These are phyloP conservation scores for Phytopythium cucurbitacearum DNA, from an alignment of 352 stramenopile genomes.

Conservation along the genomic window DNA sequence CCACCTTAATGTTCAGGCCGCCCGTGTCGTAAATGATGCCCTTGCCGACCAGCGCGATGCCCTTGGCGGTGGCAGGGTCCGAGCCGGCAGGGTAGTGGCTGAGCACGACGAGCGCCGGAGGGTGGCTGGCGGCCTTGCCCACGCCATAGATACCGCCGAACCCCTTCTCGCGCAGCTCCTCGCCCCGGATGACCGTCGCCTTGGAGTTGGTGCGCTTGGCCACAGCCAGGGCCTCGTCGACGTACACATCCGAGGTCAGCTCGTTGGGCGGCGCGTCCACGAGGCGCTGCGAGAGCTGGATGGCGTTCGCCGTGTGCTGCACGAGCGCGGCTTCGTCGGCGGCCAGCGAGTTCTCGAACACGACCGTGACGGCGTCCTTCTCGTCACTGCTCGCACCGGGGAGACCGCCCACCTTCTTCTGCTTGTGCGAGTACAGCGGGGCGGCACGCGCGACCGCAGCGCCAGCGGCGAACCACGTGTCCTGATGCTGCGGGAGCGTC, in stretches of 20 bases:
- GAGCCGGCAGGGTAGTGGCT: conserved; percentile 59
- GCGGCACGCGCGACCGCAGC: conserved; percentile 45
- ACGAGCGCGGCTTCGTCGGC: conserved; percentile 25
- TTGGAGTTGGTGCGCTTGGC: conserved; percentile 59
- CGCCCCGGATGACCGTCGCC: conserved; percentile 83
- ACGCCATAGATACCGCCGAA: conserved; percentile 93
- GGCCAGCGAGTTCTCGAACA: conserved; percentile 38
- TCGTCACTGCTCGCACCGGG: conserved; percentile 15
- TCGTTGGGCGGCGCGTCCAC: conserved; percentile 90
- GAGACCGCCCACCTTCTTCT: conserved; percentile 26
- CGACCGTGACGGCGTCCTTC: conserved; percentile 41
- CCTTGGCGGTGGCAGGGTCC: conserved; percentile 22
- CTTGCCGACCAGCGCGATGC: conserved; percentile 91
- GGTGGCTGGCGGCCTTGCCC: conserved; percentile 85
- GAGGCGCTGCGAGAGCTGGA: conserved; percentile 84
- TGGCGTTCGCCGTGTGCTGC: conserved; percentile 70
- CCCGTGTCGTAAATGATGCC: conserved; percentile 97
- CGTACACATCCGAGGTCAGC: conserved; percentile 87
- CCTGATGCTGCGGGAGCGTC: conserved; percentile 38
- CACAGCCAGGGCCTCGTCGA: conserved; percentile 68
- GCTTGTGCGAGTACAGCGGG: conserved; percentile 54
- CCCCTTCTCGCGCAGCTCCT: conserved; percentile 85
- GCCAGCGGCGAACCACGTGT: conserved; percentile 57
- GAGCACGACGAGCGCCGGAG: conserved; percentile 90
- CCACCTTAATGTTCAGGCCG: conserved; percentile 92